A percentile compares a stretch with the other conserved stretches of the same genome.
phyloP scores from a whole-genome alignment of 2,329 filamentous ascomycete genomes.

The Cercospora sp. region DNA sequence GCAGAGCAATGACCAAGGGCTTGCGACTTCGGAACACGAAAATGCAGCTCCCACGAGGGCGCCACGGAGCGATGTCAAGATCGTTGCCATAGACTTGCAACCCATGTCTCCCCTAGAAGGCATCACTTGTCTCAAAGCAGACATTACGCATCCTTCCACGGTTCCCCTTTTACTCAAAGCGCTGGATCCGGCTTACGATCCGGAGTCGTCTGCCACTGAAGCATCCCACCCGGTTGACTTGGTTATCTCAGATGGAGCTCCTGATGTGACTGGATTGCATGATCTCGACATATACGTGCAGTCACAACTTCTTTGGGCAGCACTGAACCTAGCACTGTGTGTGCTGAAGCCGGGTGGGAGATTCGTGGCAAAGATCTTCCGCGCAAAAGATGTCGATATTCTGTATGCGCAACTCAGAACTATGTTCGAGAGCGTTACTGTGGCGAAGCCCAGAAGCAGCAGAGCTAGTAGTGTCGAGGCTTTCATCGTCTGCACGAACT shows the following conservation, averaged over 20 bases:
- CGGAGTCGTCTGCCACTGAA: slow-evolving; percentile 38
- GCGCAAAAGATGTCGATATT: slow-evolving; percentile 90
- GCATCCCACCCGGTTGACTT: slow-evolving; percentile 81
- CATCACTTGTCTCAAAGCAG: slow-evolving; percentile 86
- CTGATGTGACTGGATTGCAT: slow-evolving; percentile 93
- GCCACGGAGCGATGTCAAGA: slow-evolving; percentile 66
- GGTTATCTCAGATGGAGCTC: slow-evolving; percentile 91
- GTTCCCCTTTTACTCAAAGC: slow-evolving; percentile 84
- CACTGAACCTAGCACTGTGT: slow-evolving; percentile 88
- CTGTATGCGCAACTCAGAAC: slow-evolving; percentile 91
- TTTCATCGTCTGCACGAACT: slow-evolving; percentile 92
- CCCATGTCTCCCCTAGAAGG: slow-evolving; percentile 92
- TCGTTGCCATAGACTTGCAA: slow-evolving; percentile 93
- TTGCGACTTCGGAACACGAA: background rate
- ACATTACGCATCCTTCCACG: slow-evolving; percentile 96
- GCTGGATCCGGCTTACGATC: slow-evolving; percentile 66
- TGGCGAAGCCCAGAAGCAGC: slow-evolving; percentile 91
- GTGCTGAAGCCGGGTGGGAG: slow-evolving; percentile 90
- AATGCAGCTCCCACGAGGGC: slow-evolving; percentile 4
- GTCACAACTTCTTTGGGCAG: slow-evolving; percentile 89
- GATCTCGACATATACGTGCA: slow-evolving; percentile 98
- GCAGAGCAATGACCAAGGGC: slow-evolving; percentile 13
- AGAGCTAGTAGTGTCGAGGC: slow-evolving; percentile 96
- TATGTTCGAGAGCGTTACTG: slow-evolving; percentile 82
- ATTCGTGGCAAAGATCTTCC: slow-evolving; percentile 97